Evolutionary conservation across 768 basidiomycete genomes (phyloP), one percentile per base, ranked within the genome.

Genomic region (Phylloporus sp.): DNA sequence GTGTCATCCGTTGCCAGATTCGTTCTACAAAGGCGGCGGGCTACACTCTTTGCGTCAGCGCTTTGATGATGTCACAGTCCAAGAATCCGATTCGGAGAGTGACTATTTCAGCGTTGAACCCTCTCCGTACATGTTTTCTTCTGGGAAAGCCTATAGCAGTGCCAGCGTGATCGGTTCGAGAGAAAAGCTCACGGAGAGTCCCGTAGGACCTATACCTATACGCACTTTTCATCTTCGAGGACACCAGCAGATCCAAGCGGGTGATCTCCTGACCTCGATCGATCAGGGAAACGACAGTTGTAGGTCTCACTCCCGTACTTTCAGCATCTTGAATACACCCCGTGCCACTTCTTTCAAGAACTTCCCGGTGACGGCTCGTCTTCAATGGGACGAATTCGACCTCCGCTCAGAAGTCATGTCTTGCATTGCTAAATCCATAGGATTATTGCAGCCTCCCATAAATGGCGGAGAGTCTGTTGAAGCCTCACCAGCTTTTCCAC

Each of bases 361-460:
- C 40, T 47, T 63, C 24, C 58, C 57, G 13, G 48, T 64, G 49
- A 47, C 65, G 53, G 47, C 61, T 23, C 56, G 45, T 50, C 52
- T 66, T 47, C 68, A 76, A 28, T 73, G 72, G 8, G 87, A 86
- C 23, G 91, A 95, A 20, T 95, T 97, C 59, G 92, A 98, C 66
- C 80, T 98, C n/a, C 82, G 91, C 31, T 91, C 94, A 59, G 94
- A 91, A 59, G 95, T 99, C 28, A 94, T 98, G 92, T 88, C 89
- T 1, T 95, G 92, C 67, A 95, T 99, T 54, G 94, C 95, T 1
- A 95, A 95, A 67, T 95, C 93, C 2, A 98, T 99, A 52, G 97
- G 97, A 4, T 77, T 99, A 12, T 73, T 91, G 22, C 95, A 97
- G 57, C 90, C 94, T 4, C 85, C 92, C 3, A 69, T 89, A 18